Evolutionary conservation across 805 yeast genomes (phyloP), one percentile per base, ranked within the genome.

Genomic region (Lipomyces chichibuensis): DNA sequence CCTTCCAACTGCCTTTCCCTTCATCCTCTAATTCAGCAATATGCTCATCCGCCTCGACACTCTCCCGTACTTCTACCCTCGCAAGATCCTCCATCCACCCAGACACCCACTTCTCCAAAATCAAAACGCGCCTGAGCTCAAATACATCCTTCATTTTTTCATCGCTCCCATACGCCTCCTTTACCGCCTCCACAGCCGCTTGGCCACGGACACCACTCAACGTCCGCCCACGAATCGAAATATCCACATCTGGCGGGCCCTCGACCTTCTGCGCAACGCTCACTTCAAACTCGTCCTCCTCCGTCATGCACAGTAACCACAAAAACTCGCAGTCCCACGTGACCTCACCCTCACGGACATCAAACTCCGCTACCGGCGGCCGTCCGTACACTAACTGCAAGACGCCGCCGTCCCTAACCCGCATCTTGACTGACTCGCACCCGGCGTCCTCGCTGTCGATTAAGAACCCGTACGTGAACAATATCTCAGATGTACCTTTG

Each of bases 401-500:
- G 17, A 59, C 64, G 3, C 59, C 60, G 43, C 64, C 71, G 9
- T 43, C 39, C 46, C 29, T 32, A 14, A 69, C 60, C 39, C 49
- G 71, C 65, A 60, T 60, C 56, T 61, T 62, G 35, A 69, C 61
- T 8, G 33, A 29, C 57, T 67, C 71, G 20, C 17, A 53, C n/a
- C 63, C 63, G 23, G 53, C 63, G 20, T 23, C 53, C 27, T 39
- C 64, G 13, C 57, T 17, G n/a, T 43, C 57, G n/a, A 23, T 51
- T 3, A 17, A 20, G 63, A 80, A 80, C 25, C 83, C 83, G 57
- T 80, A 80, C 25, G 77, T 79, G 73, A 78, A 79, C 57, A 80
- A 69, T 60, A 77, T 73, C 72, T 79, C 83, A 2, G 75, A 76
- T 3, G 77, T 65, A 14, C 79, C 75, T 54, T 78, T 75, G 17